A percentile compares a stretch with the other conserved stretches of the same genome.
phyloP scores from a whole-genome alignment of 768 basidiomycete genomes.

The Amyloporia xantha region DNA sequence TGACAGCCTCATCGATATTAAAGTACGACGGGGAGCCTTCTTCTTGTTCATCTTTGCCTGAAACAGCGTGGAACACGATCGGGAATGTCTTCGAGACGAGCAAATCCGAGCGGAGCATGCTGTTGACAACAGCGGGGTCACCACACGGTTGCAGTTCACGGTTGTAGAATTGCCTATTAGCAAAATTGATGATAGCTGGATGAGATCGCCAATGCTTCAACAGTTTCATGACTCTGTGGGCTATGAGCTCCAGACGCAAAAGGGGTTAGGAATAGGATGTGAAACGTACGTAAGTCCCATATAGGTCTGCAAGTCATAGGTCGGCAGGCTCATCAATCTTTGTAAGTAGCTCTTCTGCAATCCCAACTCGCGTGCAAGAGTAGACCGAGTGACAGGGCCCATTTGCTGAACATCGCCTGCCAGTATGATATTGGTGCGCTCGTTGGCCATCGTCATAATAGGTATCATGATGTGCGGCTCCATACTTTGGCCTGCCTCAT shows the following conservation, averaged over 20 bases:
- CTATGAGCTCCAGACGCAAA: background rate
- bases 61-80: constrained; percentile 28
- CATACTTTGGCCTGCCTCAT: constrained; percentile 58
- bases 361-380: constrained; percentile 19
- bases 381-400: constrained; percentile 30
- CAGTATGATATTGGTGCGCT: constrained; percentile 30
- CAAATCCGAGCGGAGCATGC: constrained; percentile 20
- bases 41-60: constrained; percentile 29
- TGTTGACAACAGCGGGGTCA: constrained; percentile 19
- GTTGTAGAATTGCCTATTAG: constrained; percentile 41
- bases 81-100: constrained; percentile 24
- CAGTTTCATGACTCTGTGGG: constrained; percentile 21
- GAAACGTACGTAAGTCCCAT: constrained; percentile 26
- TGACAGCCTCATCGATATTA: constrained; percentile 31
- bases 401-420: constrained; percentile 33
- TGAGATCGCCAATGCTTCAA: constrained; percentile 57
- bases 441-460: constrained; percentile 25
- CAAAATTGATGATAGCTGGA: constrained; percentile 44
- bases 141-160: constrained; percentile 27
- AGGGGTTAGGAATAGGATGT: background rate
- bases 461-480: constrained; percentile 52
- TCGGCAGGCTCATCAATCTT: constrained; percentile 22
- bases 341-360: constrained; percentile 20
- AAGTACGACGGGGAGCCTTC: constrained; percentile 33
- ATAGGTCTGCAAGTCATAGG: constrained; percentile 22